Conservation (phyloP, 805 yeast species). For the Cyberlindnera meyerae region DNA sequence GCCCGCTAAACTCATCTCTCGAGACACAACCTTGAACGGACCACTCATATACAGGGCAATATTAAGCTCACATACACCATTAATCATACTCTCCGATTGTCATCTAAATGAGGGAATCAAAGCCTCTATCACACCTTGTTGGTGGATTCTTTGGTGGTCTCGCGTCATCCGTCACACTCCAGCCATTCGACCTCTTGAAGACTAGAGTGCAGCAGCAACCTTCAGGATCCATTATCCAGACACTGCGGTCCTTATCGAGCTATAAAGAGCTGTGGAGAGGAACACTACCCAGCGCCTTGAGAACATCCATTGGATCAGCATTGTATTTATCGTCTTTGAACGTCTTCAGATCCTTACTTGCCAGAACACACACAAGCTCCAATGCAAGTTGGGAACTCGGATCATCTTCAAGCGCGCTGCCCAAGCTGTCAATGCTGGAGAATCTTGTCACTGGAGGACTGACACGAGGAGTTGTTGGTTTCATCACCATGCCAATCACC, state of each 20-base stretch:
- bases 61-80: too few relatives aligned
- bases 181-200: conserved; percentile 85
- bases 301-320: conserved; percentile 90
- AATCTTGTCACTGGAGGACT: conserved; percentile 74
- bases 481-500: conserved; percentile 91
- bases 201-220: conserved; percentile 73
- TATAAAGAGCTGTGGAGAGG: conserved; percentile 78
- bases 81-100: too few relatives aligned
- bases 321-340: conserved; percentile 75
- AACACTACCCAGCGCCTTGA: conserved; percentile 80
- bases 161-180: conserved; percentile 71
- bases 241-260: conserved; percentile 36
- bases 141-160: conserved; percentile 88
- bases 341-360: conserved; percentile 47
- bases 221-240: conserved; percentile 28
- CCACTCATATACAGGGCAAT: too few relatives aligned
- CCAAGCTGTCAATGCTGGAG: conserved; percentile 62
- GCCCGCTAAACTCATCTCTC: too few relatives aligned
- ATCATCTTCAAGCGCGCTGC: conserved; percentile 47
- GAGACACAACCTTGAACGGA: too few relatives aligned
- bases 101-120: conserved; percentile 10
- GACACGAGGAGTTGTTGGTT: conserved; percentile 78
- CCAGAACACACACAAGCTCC: conserved; percentile 32
- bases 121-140: conserved; percentile 46
- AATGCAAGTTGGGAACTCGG: too few relatives aligned